Evolutionary conservation across 495 filamentous ascomycete species (phyloP).

Genomic region (Evernia prunastri): DNA sequence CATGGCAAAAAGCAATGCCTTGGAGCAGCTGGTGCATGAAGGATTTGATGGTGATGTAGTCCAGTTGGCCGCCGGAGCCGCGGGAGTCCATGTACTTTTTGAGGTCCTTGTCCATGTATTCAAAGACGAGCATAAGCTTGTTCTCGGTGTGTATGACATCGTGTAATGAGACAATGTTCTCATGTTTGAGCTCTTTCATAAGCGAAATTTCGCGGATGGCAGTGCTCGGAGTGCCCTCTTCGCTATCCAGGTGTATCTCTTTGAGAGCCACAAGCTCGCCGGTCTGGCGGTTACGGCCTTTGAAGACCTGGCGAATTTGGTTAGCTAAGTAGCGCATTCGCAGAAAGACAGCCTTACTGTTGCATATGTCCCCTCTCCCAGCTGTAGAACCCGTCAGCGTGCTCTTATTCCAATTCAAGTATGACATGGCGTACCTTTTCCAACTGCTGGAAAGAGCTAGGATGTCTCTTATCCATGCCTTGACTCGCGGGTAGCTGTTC

Average conservation of each 20-base stretch:
- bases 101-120: slow-evolving; percentile 97
- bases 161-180: slow-evolving; percentile 94
- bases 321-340: background rate
- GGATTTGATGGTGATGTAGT: slow-evolving; percentile 82
- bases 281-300: slow-evolving; percentile 91
- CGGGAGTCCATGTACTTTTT: slow-evolving; percentile 98
- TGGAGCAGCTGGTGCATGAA: slow-evolving; percentile 95
- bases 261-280: slow-evolving; percentile 96
- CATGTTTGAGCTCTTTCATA: slow-evolving; percentile 98
- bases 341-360: slow-evolving; percentile 56
- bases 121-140: slow-evolving; percentile 98
- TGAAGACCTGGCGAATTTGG: slow-evolving; percentile 68
- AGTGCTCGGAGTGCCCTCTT: slow-evolving; percentile 97
- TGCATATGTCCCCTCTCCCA: slow-evolving; percentile 98
- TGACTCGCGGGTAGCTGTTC: slow-evolving; percentile 5
- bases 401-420: background rate
- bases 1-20: slow-evolving; percentile 94
- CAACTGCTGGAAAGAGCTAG: slow-evolving; percentile 96
- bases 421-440: slow-evolving; percentile 56
- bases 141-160: slow-evolving; percentile 99
- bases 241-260: slow-evolving; percentile 97
- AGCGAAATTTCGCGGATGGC: slow-evolving; percentile 97
- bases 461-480: slow-evolving; percentile 78
- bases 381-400: slow-evolving; percentile 38
- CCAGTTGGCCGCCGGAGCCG: slow-evolving; percentile 74